Base-by-base conservation (phyloP, 2,329 filamentous ascomycete species). In the Colletotrichum tanaceti region DNA sequence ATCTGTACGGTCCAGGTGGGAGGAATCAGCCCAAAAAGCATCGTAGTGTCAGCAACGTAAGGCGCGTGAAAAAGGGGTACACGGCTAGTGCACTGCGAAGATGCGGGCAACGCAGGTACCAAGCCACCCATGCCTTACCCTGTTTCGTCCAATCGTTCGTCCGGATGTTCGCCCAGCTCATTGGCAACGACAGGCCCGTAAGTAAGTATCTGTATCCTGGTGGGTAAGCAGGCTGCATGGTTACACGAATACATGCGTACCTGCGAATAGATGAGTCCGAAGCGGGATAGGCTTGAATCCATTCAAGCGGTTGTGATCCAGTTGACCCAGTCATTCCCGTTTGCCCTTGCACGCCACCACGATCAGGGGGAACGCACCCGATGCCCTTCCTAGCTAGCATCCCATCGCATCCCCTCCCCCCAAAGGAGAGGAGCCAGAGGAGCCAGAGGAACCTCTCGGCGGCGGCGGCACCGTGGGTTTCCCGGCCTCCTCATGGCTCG, bases 301-400 rank as follows among this genome's bases (percentile, higher is more conserved):
- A 22, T 39, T 44, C 39, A 39, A 55, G 22, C 55, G 18, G 9
- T 7, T 32, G 28, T 46, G 54, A 43, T 53, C 60, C 61, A 58
- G 65, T 47, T 47, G 53, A 65, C 60, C 62, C 65, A 68, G 54
- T 65, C 62, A 65, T 65, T 57, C 43, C 55, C 55, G 55, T 68
- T 54, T 39, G 54, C 64, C 65, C 65, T 65, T 68, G 62, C 65
- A 68, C 65, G 65, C 65, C 65, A 65, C 65, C 44, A n/a, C 62
- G 24, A n/a, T 47, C 49, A 55, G 43, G 55, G 55, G 65, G 57
- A 60, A 65, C 49, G 65, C 49, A 38, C 39, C 35, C 41, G 57
- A 28, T 50, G 43, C 53, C 65, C 41, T 68, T 63, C 58, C 46
- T 22, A 58, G 49, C 32, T 62, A 58, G 59, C 22, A 60, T 35